phyloP scores from a whole-genome alignment of 192 early-diverging fungal species.

The Coemansia sp. region DNA sequence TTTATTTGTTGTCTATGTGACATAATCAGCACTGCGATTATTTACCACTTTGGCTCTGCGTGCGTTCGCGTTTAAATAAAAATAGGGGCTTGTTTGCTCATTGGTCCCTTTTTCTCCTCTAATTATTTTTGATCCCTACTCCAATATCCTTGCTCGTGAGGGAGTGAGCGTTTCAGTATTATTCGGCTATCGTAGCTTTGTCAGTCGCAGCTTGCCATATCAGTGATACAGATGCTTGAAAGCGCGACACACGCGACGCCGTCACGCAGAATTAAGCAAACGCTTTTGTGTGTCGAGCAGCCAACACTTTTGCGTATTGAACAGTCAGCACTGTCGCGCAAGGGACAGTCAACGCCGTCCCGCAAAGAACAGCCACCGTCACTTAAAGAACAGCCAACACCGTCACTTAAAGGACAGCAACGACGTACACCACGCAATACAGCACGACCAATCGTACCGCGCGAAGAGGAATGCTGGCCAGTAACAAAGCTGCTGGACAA shows the following conservation, averaged over 20 bases:
- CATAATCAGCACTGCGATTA: background rate
- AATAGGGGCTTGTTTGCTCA: no score
- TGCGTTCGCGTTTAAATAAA: background rate
- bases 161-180: background rate
- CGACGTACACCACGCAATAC: slow-evolving; percentile 16
- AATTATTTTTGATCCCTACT: no score
- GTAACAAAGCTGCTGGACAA: slow-evolving; percentile 29
- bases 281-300: no score
- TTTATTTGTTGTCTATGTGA: background rate
- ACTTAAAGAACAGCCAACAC: background rate
- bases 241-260: background rate
- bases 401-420: background rate
- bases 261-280: background rate
- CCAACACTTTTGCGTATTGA: no score
- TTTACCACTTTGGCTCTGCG: background rate
- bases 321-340: background rate
- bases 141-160: background rate
- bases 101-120: no score
- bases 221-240: background rate
- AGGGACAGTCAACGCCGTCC: background rate
- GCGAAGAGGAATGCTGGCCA: slow-evolving; percentile 39
- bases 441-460: slow-evolving; percentile 27
- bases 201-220: background rate
- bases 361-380: background rate
- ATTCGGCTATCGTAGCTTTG: background rate